phyloP scores from a whole-genome alignment of 345 rosid species.

The Eutrema yunnanense region DNA sequence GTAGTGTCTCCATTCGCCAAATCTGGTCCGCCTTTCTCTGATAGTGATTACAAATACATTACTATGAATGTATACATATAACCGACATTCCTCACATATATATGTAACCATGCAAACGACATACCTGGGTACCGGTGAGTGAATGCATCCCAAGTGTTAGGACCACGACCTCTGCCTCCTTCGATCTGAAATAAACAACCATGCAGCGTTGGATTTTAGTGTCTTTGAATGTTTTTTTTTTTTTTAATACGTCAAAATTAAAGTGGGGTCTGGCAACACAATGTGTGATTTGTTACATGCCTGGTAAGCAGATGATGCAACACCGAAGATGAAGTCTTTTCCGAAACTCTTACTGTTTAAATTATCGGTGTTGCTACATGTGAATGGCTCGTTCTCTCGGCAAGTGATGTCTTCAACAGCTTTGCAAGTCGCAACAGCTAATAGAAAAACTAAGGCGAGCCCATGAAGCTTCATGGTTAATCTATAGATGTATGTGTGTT shows the following conservation, averaged over 20 bases:
- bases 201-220: neutral
- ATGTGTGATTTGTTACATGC: neutral
- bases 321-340: constrained; percentile 3
- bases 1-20: constrained; percentile 33
- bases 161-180: constrained; percentile 33
- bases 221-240: no score
- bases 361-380: neutral
- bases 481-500: neutral
- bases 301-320: constrained; percentile 26
- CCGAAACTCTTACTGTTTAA: neutral
- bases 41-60: constrained; percentile 9
- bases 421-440: neutral
- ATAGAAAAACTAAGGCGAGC: neutral
- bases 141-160: constrained; percentile 38
- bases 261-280: neutral
- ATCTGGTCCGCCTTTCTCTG: constrained; percentile 34
- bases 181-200: constrained; percentile 31
- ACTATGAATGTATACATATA: neutral
- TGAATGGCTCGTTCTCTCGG: neutral
- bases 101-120: neutral
- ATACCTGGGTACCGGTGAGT: constrained; percentile 39
- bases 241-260: neutral
- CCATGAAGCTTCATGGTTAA: constrained; percentile 8
- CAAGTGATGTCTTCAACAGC: constrained; percentile 1
- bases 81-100: neutral